These are phyloP conservation scores for Fusarium fujikuroi DNA, from an alignment of 2,329 filamentous ascomycete genomes.

Conservation along the genomic window DNA sequence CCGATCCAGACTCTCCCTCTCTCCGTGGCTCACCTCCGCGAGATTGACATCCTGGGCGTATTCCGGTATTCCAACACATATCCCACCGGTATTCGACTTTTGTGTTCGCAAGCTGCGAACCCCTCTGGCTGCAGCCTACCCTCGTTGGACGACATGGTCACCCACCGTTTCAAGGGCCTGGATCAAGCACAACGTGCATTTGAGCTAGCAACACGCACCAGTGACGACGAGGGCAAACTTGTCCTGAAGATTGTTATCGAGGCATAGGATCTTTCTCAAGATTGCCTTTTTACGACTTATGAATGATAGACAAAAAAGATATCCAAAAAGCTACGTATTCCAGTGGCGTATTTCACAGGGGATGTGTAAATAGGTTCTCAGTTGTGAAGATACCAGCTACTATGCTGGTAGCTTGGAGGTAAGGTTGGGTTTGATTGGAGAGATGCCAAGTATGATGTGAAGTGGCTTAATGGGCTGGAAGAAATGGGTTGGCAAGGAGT, in stretches of 20 bases:
- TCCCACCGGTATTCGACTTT: constrained; percentile 72
- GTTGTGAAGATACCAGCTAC: background rate
- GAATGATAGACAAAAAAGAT: constrained; percentile 37
- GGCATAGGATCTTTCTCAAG: constrained; percentile 48
- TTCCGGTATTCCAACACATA: constrained; percentile 84
- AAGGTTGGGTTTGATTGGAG: background rate
- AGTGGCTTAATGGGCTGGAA: background rate
- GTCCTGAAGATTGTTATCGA: constrained; percentile 79
- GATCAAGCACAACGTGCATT: constrained; percentile 72
- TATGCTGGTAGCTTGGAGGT: background rate
- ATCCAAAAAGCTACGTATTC: constrained; percentile 11
- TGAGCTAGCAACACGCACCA: constrained; percentile 74
- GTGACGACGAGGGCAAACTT: constrained; percentile 73
- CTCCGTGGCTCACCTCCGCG: constrained; percentile 76
- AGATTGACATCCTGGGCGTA: constrained; percentile 82
- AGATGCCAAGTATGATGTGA: background rate
- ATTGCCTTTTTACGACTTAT: constrained; percentile 16
- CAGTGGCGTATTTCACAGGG: background rate
- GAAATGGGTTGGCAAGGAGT: background rate
- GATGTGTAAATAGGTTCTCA: background rate
- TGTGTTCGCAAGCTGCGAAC: constrained; percentile 58
- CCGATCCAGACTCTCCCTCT: constrained; percentile 80
- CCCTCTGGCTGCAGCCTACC: constrained; percentile 62
- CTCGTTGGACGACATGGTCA: constrained; percentile 76
- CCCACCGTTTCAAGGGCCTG: constrained; percentile 75